phyloP scores from a whole-genome alignment of 306 rosid species.

The Gastrolobium villosum region DNA sequence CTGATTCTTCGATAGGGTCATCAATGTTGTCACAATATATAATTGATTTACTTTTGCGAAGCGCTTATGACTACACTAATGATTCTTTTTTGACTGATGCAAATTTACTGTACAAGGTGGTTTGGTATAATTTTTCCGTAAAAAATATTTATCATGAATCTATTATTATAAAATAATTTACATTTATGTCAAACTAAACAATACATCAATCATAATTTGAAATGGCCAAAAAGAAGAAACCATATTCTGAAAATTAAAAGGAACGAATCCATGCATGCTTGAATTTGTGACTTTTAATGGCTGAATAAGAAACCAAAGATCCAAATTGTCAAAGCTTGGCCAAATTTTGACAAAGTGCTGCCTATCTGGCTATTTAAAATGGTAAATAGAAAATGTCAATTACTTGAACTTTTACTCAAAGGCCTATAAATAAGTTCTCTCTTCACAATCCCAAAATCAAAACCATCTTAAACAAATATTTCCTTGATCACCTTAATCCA shows the following conservation, averaged over 20 bases:
- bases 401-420: background rate
- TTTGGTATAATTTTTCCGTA: background rate
- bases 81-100: background rate
- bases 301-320: background rate
- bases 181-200: background rate
- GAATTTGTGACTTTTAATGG: background rate
- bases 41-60: no score
- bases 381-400: slow-evolving; percentile 40
- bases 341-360: slow-evolving; percentile 34
- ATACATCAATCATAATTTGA: background rate
- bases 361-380: background rate
- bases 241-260: background rate
- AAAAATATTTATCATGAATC: no score
- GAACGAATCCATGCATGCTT: background rate
- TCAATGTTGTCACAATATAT: no score
- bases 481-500: background rate
- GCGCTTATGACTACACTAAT: no score
- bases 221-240: background rate
- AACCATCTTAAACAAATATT: background rate
- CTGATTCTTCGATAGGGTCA: no score
- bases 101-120: background rate
- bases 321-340: background rate
- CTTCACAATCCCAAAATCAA: background rate
- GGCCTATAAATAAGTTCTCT: slow-evolving; percentile 28
- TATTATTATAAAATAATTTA: background rate